Conservation (phyloP, 352 stramenopile species). For the Globisporangium iwayamae region DNA sequence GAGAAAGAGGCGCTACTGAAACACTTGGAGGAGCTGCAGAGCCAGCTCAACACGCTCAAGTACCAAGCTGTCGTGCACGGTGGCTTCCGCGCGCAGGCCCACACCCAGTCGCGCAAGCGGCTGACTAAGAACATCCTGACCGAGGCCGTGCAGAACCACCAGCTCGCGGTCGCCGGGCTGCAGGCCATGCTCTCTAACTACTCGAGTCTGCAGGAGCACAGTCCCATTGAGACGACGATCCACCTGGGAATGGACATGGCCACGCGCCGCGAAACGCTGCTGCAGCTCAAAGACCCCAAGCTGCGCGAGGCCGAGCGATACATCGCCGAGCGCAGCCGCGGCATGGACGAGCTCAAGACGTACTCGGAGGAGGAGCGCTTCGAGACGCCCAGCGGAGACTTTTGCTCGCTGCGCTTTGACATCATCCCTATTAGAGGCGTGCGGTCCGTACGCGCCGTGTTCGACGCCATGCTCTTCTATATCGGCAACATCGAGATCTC, state of each 20-base stretch:
- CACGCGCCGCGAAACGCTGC: constrained; percentile 30
- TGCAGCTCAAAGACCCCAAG: constrained; percentile 26
- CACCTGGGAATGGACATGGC: constrained; percentile 28
- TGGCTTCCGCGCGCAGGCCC: constrained; percentile 2
- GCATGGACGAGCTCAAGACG: constrained; percentile 31
- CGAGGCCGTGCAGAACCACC: constrained; percentile 14
- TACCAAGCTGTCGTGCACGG: constrained; percentile 11
- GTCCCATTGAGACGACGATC: constrained; percentile 43
- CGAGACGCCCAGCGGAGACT: constrained; percentile 32
- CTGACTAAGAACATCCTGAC: constrained; percentile 10
- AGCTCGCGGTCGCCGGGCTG: constrained; percentile 11
- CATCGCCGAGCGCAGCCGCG: constrained; percentile 33
- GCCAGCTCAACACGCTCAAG: constrained; percentile 27
- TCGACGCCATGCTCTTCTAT: constrained; percentile 47
- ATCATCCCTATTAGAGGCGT: constrained; percentile 38
- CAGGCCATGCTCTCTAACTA: constrained; percentile 20
- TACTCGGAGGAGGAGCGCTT: constrained; percentile 47
- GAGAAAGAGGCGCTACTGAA: constrained; percentile 32
- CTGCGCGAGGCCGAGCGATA: constrained; percentile 29
- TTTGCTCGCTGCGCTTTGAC: constrained; percentile 43
- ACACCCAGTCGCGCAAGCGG: constrained; percentile 12
- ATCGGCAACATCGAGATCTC: constrained; percentile 51
- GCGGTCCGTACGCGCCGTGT: constrained; percentile 34
- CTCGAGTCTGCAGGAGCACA: constrained; percentile 22
- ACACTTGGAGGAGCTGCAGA: constrained; percentile 25